phyloP scores from a whole-genome alignment of 2,329 filamentous ascomycete genomes.

The Ophiocordyceps camponoti-rufipedis region DNA sequence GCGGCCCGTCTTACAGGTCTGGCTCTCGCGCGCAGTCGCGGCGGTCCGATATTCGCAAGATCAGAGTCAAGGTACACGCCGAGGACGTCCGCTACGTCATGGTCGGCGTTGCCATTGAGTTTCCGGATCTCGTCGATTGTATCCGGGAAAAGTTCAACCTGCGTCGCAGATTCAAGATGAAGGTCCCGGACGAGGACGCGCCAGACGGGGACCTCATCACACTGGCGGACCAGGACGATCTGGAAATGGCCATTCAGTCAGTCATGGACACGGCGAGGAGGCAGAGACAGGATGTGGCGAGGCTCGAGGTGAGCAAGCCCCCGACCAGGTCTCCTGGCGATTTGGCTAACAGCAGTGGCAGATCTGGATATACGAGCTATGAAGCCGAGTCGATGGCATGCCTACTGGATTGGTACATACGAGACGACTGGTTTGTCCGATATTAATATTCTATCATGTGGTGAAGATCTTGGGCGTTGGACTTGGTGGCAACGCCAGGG shows the following conservation, averaged over 20 bases:
- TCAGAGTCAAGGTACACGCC: conserved; percentile 82
- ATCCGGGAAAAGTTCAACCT: conserved; percentile 80
- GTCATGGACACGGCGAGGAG: conserved; percentile 51
- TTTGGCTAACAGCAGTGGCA: conserved; percentile 14
- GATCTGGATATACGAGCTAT: conserved; percentile 28
- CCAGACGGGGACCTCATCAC: conserved; percentile 83
- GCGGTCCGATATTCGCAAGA: conserved; percentile 51
- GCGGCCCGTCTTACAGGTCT: conserved; percentile 25
- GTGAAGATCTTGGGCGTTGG: background rate
- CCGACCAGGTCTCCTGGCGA: background rate
- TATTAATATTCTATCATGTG: background rate
- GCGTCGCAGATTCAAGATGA: conserved; percentile 66
- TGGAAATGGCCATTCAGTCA: conserved; percentile 67
- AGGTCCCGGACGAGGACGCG: conserved; percentile 64
- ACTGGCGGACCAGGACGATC: conserved; percentile 88
- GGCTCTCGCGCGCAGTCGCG: conserved; percentile 36
- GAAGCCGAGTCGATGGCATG: conserved; percentile 11
- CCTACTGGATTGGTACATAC: conserved; percentile 1
- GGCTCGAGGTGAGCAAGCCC: conserved; percentile 68
- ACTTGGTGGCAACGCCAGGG: background rate
- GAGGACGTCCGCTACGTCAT: conserved; percentile 90
- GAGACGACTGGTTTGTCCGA: background rate
- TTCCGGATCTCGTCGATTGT: conserved; percentile 57
- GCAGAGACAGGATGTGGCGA: conserved; percentile 67
- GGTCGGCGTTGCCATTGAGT: conserved; percentile 55